A percentile compares a stretch with the other conserved stretches of the same genome.
Conservation (phyloP, 768 basidiomycete species). For the Tulasnella sp. region DNA sequence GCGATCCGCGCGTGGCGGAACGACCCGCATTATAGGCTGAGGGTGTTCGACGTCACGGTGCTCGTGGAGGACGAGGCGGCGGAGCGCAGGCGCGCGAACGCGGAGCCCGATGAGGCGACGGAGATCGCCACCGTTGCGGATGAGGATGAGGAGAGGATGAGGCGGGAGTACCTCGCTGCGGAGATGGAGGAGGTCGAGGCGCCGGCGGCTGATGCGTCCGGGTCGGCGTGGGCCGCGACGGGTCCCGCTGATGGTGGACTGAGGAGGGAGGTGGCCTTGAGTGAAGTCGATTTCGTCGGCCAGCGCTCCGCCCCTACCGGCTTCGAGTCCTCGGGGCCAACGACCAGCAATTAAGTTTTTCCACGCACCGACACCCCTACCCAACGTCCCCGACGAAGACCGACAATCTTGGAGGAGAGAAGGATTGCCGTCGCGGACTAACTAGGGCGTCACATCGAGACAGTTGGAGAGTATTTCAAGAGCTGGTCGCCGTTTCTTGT, state of each 20-base stretch:
- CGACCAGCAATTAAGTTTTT: not conserved
- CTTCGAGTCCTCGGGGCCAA: not conserved
- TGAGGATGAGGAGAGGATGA: not conserved
- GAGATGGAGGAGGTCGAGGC: not conserved
- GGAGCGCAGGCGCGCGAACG: not conserved
- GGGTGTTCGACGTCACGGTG: not conserved
- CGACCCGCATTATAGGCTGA: not conserved
- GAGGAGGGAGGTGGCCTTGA: not conserved
- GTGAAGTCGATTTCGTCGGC: not conserved
- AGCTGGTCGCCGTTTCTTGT: not conserved
- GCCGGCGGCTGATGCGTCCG: not conserved
- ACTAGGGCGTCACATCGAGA: not conserved
- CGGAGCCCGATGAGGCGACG: not conserved
- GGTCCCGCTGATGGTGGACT: not conserved
- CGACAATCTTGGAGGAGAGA: not conserved
- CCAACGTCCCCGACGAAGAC: not conserved
- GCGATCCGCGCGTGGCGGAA: not conserved
- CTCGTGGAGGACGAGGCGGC: not conserved
- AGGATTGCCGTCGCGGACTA: not conserved
- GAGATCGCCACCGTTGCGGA: not conserved
- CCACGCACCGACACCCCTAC: not conserved
- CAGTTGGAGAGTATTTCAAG: not conserved
- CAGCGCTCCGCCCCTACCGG: not conserved
- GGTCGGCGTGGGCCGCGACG: not conserved
- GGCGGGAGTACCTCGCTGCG: not conserved